Evolutionary conservation across 306 rosid genomes (phyloP), one percentile per base, ranked within the genome.

Genomic region (Comarum palustre): DNA sequence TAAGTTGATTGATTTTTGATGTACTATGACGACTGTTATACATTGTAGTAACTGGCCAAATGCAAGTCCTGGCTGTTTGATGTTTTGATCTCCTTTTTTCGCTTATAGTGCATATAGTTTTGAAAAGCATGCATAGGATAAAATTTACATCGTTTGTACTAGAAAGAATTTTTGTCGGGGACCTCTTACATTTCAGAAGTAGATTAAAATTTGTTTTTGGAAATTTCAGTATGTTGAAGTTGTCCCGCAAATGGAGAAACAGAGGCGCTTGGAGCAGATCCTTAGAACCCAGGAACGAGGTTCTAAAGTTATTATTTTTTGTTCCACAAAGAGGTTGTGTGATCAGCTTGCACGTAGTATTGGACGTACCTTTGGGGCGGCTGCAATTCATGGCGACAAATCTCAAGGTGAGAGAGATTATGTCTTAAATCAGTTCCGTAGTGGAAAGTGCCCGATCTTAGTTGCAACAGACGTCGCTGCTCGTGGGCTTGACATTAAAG

Each of bases 401-500:
- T 91, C 99, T 72, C 99, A 95, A 73, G 88, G 89, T 77, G 99
- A 95, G 85, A 87, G 97, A 72, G 99, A 95, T 75, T 91, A 82
- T 84, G 99, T 95, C 79, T 86, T 95, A 80, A 85, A 88, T 83
- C 99, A 95, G 83, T 95, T 95, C 66, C 87, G 97, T 34, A 87
- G 83, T 67, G 99, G 99, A 78, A 91, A 91, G 82, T 89, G 96
- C 31, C 99, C 99, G 12, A 73, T 95, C 73, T 80, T 95, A 75
- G 99, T 95, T 76, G 99, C 99, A 42, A 95, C 99, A 4, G 99
- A 95, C 62, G 99, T 95, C 83, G 99, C 99, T 81, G 99, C 99
- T 25, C 95, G 99, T 19, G 99, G 99, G 50, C 99, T 95, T 81
- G 99, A 95, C 79, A 88, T 95, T 83, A 95, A 95, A 83, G 99